Evolutionary conservation across 176 grass and related monocot species (phyloP).

Genomic region (Cymbopogon citratus): DNA sequence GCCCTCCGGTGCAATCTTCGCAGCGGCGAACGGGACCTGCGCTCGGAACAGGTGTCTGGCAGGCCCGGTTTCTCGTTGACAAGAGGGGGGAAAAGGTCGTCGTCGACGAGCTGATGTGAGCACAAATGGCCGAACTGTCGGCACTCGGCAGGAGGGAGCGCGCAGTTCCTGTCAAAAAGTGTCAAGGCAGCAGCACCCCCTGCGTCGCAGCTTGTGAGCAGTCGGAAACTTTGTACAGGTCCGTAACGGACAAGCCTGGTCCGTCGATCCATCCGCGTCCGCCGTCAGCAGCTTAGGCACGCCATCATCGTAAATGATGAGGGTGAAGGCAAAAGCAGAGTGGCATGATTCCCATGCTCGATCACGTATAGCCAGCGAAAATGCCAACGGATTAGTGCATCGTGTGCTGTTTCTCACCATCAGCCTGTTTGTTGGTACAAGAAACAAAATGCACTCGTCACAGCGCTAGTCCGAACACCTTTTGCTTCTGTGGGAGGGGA

Average conservation of each 20-base stretch:
- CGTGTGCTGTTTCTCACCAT: too few relatives aligned
- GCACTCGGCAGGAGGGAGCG: too few relatives aligned
- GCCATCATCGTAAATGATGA: conserved; percentile 1
- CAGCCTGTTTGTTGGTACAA: too few relatives aligned
- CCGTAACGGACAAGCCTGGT: too few relatives aligned
- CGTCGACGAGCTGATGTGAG: background rate
- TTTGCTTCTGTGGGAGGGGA: too few relatives aligned
- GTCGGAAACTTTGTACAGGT: too few relatives aligned
- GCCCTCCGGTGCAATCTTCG: background rate
- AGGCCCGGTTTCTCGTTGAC: background rate
- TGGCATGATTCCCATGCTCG: background rate
- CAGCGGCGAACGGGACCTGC: background rate
- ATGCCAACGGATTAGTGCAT: too few relatives aligned
- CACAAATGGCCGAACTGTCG: background rate
- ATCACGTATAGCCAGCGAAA: background rate
- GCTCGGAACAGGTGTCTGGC: conserved; percentile 3
- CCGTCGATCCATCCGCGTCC: too few relatives aligned
- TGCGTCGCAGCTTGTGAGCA: too few relatives aligned
- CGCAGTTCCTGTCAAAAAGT: too few relatives aligned
- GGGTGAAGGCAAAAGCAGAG: background rate
- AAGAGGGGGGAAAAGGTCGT: background rate
- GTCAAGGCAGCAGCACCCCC: too few relatives aligned
- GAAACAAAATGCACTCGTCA: background rate
- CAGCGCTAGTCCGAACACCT: too few relatives aligned
- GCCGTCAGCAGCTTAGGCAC: background rate